Conservation (phyloP, 2,329 filamentous ascomycete genomes). For the Trematosphaeria pertusa region DNA sequence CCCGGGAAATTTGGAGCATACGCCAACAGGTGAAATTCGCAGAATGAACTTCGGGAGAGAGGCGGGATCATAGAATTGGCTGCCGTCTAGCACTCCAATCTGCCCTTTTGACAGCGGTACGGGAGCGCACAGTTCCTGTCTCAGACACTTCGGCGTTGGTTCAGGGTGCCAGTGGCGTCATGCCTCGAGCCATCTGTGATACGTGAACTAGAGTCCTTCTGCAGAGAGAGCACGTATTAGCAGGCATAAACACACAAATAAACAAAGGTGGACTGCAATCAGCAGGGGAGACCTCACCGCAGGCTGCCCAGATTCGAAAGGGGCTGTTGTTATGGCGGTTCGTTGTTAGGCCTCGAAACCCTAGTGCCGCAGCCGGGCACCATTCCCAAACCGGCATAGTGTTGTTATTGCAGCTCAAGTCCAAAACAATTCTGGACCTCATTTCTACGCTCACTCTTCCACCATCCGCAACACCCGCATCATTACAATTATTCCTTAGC, state of each 20-base stretch:
- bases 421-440: conserved; percentile 36
- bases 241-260: conserved; percentile 12
- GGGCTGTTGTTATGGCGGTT: conserved; percentile 34
- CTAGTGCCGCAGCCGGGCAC: conserved; percentile 16
- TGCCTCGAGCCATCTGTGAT: conserved; percentile 1
- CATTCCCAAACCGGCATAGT: conserved; percentile 23
- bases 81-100: too few species aligned
- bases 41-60: too few species aligned
- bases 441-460: conserved; percentile 32
- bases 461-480: conserved; percentile 41
- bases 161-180: conserved; percentile 5
- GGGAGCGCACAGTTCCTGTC: too few species aligned
- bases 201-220: conserved; percentile 2
- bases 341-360: conserved; percentile 32
- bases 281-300: conserved; percentile 26
- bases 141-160: too few species aligned
- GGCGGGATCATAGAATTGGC: too few species aligned
- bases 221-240: neutral
- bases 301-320: conserved; percentile 19
- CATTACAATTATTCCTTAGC: conserved; percentile 47
- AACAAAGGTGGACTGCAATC: conserved; percentile 17
- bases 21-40: too few species aligned
- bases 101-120: too few species aligned
- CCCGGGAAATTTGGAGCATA: too few species aligned
- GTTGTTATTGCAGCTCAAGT: conserved; percentile 21